These are phyloP conservation scores for Mortierella claussenii DNA, from an alignment of 192 early-diverging fungal species.

Conservation along the genomic window DNA sequence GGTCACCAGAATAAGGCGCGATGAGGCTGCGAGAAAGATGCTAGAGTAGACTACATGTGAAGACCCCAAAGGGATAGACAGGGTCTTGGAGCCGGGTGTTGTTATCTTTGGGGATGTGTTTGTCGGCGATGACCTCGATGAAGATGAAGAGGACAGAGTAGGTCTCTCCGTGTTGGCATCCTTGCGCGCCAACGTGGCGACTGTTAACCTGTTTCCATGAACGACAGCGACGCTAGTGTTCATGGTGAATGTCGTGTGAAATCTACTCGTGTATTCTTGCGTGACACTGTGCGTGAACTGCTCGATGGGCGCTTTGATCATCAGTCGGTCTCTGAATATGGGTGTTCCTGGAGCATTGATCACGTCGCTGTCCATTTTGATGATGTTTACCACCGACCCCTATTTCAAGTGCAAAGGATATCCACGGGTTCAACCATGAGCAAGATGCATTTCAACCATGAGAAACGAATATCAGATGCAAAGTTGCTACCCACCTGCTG, in stretches of 20 bases:
- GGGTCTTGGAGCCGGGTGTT: neutral
- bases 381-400: neutral
- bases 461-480: neutral
- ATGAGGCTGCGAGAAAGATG: neutral
- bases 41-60: neutral
- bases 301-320: neutral
- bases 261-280: neutral
- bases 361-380: neutral
- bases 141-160: neutral
- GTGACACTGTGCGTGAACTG: neutral
- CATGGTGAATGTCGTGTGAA: neutral
- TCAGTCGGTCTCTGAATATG: neutral
- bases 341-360: neutral
- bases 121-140: too few species aligned
- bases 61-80: conserved; percentile 3
- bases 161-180: neutral
- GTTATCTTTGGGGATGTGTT: neutral
- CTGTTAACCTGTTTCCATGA: neutral
- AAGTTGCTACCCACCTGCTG: neutral
- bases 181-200: neutral
- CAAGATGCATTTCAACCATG: neutral
- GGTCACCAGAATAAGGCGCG: neutral
- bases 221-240: neutral
- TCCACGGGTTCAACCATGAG: neutral
- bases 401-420: neutral